Evolutionary conservation across 768 basidiomycete species (phyloP).

Genomic region (Leucocoprinus sp.): DNA sequence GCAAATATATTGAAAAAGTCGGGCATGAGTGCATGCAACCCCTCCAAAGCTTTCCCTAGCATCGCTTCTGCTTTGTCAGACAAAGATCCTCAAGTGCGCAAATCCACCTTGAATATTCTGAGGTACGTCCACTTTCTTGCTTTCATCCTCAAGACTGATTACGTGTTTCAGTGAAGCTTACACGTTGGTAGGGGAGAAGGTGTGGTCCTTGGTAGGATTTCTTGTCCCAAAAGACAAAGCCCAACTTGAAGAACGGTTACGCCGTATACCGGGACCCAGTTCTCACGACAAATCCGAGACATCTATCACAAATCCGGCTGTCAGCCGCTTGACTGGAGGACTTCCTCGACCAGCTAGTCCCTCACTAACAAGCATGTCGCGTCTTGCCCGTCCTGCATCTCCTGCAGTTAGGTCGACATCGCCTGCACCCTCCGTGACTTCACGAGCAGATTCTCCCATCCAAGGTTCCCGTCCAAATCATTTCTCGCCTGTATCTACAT

Average conservation of each 20-base stretch:
- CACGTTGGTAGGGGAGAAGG: conserved; percentile 73
- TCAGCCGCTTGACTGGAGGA: conserved; percentile 44
- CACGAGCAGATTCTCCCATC: conserved; percentile 36
- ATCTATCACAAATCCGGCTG: conserved; percentile 27
- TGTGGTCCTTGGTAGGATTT: conserved; percentile 71
- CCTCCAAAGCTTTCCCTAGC: conserved; percentile 67
- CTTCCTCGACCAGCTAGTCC: conserved; percentile 28
- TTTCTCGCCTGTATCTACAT: conserved; percentile 25
- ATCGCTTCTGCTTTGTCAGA: conserved; percentile 79
- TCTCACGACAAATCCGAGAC: conserved; percentile 32
- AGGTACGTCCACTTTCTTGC: conserved; percentile 41
- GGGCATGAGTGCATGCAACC: conserved; percentile 76
- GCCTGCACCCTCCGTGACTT: conserved; percentile 26
- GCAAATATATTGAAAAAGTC: conserved; percentile 70
- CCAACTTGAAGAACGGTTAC: conserved; percentile 83
- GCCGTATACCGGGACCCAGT: conserved; percentile 68
- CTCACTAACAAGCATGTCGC: conserved; percentile 22
- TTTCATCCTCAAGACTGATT: conserved; percentile 9
- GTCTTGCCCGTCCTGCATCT: conserved; percentile 38
- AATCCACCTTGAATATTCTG: conserved; percentile 74
- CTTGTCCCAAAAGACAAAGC: conserved; percentile 85
- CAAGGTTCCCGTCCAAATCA: conserved; percentile 22
- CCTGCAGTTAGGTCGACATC: conserved; percentile 39
- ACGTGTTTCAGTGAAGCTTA: conserved; percentile 63
- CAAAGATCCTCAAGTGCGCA: conserved; percentile 83